Base-by-base conservation (phyloP, 2,329 filamentous ascomycete genomes). In the Diaporthe sp. region DNA sequence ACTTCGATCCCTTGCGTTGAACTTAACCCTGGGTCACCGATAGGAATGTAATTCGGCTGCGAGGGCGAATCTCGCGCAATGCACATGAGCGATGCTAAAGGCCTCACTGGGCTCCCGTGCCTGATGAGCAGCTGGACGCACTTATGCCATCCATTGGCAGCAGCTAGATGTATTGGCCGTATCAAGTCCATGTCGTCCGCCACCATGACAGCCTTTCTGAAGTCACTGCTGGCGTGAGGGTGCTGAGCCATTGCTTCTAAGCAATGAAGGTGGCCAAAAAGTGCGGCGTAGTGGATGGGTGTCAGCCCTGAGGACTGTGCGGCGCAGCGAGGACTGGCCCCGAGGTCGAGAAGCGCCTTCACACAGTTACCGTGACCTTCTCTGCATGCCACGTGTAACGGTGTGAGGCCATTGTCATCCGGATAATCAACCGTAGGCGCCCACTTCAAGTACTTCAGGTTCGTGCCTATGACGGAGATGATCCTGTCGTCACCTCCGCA, bases 11-110 rank as follows among this genome's bases (percentile, higher is more conserved):
- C n/a, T 15, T 6, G 1, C n/a, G 10, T 4, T 34, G 28, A 9
- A 34, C 4, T 2, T 57, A 28, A 28, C 0, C 51, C 13, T 25
- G 51, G 7, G 10, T 13, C 2, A 10, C 17, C 51, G 51, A 25
- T 3, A 12, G 0, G 9, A 25, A n/a, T 4, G 12, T 4, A n/a
- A 53, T 3, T 2, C 8, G 22, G 9, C 22, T 15, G 2, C 25
- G 51, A 53, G 12, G n/a, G 5, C n/a, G 51, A 13, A 6, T 53
- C 51, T 19, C 28, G 53, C 28, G 19, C 53, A 57, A 57, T 57
- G 25, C 53, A 57, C 53, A 57, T 34, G 12, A 57, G 6, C 25
- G 53, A 57, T 2, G 53, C 28, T 6, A 19, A 28, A 57, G 53
- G 28, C 28, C 0, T 31, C 28, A 57, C 0, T 57, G 53, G 53